A percentile compares a stretch with the other conserved stretches of the same genome.
Conservation (phyloP, 768 basidiomycete species). For the Candolleomyces efflorescens region DNA sequence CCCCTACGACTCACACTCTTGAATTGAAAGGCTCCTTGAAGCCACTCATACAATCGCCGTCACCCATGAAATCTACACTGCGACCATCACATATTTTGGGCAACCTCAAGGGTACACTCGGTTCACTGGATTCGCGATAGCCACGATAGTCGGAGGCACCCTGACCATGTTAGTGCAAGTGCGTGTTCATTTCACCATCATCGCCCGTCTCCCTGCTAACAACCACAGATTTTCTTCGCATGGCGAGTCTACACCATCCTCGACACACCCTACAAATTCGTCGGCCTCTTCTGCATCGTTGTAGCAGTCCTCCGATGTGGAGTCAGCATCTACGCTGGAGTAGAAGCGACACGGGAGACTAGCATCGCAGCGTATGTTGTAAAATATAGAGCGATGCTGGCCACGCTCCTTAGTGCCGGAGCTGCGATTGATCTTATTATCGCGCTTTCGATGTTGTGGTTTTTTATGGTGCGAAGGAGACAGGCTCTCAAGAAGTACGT, state of each 20-base stretch:
- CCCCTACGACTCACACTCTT: not conserved
- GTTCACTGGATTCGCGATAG: slow-evolving; percentile 17
- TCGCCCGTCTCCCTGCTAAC: not conserved
- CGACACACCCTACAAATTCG: slow-evolving; percentile 18
- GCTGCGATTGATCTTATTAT: slow-evolving; percentile 27
- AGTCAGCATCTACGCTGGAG: slow-evolving; percentile 23
- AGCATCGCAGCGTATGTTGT: slow-evolving; percentile 18
- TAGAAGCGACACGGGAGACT: slow-evolving; percentile 16
- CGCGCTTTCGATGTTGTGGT: slow-evolving; percentile 7
- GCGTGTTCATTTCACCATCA: not conserved
- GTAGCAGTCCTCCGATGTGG: slow-evolving; percentile 22
- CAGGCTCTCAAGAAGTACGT: not conserved
- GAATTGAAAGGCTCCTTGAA: slow-evolving; percentile 19
- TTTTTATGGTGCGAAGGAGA: not conserved
- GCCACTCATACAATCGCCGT: slow-evolving; percentile 24
- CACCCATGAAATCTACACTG: slow-evolving; percentile 24
- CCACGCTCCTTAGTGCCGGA: slow-evolving; percentile 24
- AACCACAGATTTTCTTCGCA: slow-evolving; percentile 26
- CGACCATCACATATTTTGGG: slow-evolving; percentile 24
- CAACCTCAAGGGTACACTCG: slow-evolving; percentile 17
- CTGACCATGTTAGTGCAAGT: slow-evolving; percentile 29
- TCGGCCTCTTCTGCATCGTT: slow-evolving; percentile 22
- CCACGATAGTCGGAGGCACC: slow-evolving; percentile 21
- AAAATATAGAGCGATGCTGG: slow-evolving; percentile 25
- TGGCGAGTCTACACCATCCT: slow-evolving; percentile 25